Percentiles rank a stretch among this genome's conserved stretches.
These are phyloP conservation scores for Rostrohypoxylon terebratum DNA, from an alignment of 495 filamentous ascomycete genomes.

Conservation along the genomic window DNA sequence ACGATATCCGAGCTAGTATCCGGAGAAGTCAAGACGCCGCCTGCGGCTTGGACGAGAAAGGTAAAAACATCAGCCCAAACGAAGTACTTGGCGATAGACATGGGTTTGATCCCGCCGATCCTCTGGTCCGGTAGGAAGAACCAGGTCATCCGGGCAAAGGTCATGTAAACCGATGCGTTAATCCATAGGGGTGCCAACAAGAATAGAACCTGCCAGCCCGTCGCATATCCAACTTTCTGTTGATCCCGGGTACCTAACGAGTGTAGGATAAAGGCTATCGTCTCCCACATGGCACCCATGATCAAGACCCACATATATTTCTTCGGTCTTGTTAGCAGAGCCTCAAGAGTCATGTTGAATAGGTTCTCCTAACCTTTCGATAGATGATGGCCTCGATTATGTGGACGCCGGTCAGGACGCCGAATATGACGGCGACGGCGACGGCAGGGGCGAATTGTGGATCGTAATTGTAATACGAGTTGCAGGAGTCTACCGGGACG, in stretches of 20 bases:
- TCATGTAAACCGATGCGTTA: conserved; percentile 79
- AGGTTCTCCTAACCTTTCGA: conserved; percentile 39
- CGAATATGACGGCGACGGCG: conserved; percentile 54
- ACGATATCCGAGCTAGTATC: conserved; percentile 34
- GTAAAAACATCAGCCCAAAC: conserved; percentile 71
- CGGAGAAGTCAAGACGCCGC: conserved; percentile 59
- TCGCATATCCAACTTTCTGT: conserved; percentile 47
- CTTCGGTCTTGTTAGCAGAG: conserved; percentile 40
- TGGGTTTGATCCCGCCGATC: conserved; percentile 63
- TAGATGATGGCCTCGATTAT: conserved; percentile 55
- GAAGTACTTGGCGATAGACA: conserved; percentile 66
- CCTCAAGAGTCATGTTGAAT: background rate
- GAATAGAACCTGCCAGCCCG: conserved; percentile 52
- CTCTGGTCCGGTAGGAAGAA: conserved; percentile 64
- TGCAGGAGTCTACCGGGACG: conserved; percentile 55
- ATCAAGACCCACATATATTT: conserved; percentile 53
- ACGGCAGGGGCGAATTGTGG: conserved; percentile 51
- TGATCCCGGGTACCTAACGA: conserved; percentile 55
- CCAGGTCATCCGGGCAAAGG: conserved; percentile 70
- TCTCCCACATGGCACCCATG: conserved; percentile 59
- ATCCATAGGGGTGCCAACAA: conserved; percentile 65
- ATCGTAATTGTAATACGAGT: conserved; percentile 57
- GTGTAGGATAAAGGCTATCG: conserved; percentile 52
- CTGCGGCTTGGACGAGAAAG: conserved; percentile 71
- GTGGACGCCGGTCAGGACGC: conserved; percentile 52